Conservation (phyloP, 129 eudicot genomes). For the Saposhnikovia divaricata region DNA sequence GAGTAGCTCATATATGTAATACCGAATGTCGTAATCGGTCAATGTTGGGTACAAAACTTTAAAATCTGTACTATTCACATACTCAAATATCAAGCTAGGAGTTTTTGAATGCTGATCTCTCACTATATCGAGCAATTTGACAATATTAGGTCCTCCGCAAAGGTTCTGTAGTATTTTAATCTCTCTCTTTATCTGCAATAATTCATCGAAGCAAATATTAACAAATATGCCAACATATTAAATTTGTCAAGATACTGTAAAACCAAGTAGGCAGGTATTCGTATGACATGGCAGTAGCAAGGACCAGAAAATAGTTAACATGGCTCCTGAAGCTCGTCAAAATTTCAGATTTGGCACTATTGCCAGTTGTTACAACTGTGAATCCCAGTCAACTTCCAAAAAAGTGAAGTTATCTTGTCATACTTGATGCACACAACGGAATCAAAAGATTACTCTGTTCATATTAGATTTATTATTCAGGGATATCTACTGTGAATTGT, state of each 20-base stretch:
- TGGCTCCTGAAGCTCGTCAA: neutral
- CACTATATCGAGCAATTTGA: constrained; percentile 77
- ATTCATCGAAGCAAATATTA: constrained; percentile 14
- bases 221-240: neutral
- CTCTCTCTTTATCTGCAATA: constrained; percentile 87
- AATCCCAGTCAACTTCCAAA: neutral
- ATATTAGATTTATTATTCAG: neutral
- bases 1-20: constrained; percentile 96
- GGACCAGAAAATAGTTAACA: neutral
- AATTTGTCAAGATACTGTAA: neutral
- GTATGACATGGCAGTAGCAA: neutral
- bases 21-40: constrained; percentile 97
- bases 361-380: neutral
- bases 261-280: neutral
- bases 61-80: constrained; percentile 94
- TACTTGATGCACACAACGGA: neutral
- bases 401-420: neutral
- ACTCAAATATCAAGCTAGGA: constrained; percentile 92
- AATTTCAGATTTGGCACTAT: neutral
- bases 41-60: constrained; percentile 90
- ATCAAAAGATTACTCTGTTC: no score
- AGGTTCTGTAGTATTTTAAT: constrained; percentile 93
- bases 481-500: no score
- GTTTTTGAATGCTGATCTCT: constrained; percentile 98
- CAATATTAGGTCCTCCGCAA: constrained; percentile 91